Percentiles rank a stretch among this genome's conserved stretches.
Evolutionary conservation across 768 basidiomycete species (phyloP).

Genomic region (Lactifluus echinatus): DNA sequence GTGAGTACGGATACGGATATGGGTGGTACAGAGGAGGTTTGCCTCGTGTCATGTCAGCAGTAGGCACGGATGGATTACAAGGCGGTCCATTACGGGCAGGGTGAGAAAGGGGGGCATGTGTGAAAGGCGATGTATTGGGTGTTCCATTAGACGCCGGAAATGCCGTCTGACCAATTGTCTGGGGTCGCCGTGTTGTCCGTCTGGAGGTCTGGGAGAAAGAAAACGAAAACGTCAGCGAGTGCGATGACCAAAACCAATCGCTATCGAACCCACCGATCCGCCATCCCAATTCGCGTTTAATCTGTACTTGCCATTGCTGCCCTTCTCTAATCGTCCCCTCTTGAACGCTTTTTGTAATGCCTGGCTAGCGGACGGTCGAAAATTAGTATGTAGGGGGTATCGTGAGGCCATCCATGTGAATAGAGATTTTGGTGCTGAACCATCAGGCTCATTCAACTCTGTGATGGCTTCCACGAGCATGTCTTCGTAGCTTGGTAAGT

Average conservation of each 20-base stretch:
- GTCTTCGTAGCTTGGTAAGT: conserved; percentile 82
- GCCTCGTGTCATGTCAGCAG: conserved; percentile 23
- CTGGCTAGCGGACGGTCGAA: conserved; percentile 82
- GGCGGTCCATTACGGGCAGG: conserved; percentile 14
- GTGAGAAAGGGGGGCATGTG: conserved; percentile 9
- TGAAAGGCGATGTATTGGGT: conserved; percentile 10
- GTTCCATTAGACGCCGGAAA: conserved; percentile 9
- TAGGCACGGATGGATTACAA: conserved; percentile 29
- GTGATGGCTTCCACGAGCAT: conserved; percentile 80
- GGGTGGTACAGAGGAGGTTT: conserved; percentile 31
- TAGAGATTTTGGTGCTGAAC: conserved; percentile 72
- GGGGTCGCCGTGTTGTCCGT: conserved; percentile 73
- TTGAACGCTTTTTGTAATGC: conserved; percentile 82
- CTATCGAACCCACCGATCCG: conserved; percentile 52
- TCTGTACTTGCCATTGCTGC: conserved; percentile 61
- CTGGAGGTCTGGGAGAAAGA: conserved; percentile 53
- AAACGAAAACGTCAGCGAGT: background rate
- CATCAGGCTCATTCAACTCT: conserved; percentile 61
- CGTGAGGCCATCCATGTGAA: conserved; percentile 78
- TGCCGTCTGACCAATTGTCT: conserved; percentile 36
- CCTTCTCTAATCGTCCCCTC: conserved; percentile 73
- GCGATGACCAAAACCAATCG: too few relatives aligned
- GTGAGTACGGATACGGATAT: conserved; percentile 36
- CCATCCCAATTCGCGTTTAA: conserved; percentile 76
- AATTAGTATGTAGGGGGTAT: conserved; percentile 83